These are phyloP conservation scores for Chrysoporthe deuterocubensis DNA, from an alignment of 2,329 filamentous ascomycete species.

Conservation along the genomic window DNA sequence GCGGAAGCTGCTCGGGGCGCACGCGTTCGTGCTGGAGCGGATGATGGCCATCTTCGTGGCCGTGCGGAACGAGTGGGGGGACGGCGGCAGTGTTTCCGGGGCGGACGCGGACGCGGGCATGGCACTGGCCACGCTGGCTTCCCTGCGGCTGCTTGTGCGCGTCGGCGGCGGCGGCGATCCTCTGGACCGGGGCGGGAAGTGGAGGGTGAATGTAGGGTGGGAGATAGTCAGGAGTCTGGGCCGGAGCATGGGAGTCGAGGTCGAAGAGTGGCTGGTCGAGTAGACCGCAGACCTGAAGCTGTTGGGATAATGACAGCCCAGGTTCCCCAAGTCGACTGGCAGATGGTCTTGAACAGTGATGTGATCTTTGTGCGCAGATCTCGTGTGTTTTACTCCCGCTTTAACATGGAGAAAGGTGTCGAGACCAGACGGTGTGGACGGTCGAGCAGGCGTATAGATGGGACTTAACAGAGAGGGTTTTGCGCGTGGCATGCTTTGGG, in stretches of 20 bases:
- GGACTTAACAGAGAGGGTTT: too few species aligned
- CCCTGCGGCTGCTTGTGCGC: constrained; percentile 69
- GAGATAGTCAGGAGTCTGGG: constrained; percentile 74
- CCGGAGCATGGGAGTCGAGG: constrained; percentile 74
- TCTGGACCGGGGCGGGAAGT: constrained; percentile 72
- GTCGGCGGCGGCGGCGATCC: constrained; percentile 66
- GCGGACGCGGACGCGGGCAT: constrained; percentile 62
- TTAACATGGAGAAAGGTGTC: too few species aligned
- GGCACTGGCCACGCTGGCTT: constrained; percentile 73
- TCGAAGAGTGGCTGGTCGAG: constrained; percentile 76
- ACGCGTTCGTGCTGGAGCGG: constrained; percentile 77
- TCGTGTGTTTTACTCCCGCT: too few species aligned
- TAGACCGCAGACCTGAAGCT: constrained; percentile 39
- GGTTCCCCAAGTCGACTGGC: neutral
- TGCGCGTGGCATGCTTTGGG: too few species aligned
- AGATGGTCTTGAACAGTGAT: neutral
- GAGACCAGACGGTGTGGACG: too few species aligned
- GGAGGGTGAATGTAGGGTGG: constrained; percentile 80
- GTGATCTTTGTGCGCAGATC: too few species aligned
- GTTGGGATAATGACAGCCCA: neutral
- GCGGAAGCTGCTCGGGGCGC: constrained; percentile 75
- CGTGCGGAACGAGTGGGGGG: constrained; percentile 60
- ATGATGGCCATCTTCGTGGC: constrained; percentile 78
- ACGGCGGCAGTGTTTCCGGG: constrained; percentile 35
- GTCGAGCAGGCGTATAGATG: too few species aligned